Conservation (phyloP, 2,329 filamentous ascomycete species). For the Fusarium chuoi region DNA sequence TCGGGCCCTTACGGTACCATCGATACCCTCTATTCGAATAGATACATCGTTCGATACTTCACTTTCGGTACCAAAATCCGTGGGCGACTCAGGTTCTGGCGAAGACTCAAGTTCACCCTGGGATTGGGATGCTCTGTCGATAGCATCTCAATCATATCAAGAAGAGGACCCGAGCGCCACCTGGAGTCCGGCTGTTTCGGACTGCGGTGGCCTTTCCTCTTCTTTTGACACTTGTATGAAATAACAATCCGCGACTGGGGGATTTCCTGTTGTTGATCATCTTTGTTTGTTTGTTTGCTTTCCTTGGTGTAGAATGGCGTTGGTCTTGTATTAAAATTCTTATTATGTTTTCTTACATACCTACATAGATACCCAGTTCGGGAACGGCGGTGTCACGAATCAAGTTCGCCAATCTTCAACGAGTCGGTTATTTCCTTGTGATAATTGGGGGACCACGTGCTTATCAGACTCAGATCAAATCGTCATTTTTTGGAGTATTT, state of each 20-base stretch:
- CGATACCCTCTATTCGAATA: conserved; percentile 23
- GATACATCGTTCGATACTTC: conserved; percentile 17
- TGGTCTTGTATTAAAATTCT: not conserved
- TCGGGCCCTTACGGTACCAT: conserved; percentile 12
- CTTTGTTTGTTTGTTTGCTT: not conserved
- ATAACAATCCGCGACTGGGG: not conserved
- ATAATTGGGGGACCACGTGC: conserved; percentile 26
- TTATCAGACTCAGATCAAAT: not conserved
- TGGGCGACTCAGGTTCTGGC: conserved; percentile 26
- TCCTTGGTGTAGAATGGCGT: not conserved
- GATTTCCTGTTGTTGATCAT: not conserved
- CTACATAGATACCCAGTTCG: conserved; percentile 5
- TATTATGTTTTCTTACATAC: not conserved
- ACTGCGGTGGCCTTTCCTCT: conserved; percentile 10
- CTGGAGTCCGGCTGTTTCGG: conserved; percentile 27
- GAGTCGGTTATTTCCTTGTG: conserved; percentile 29
- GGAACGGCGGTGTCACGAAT: conserved; percentile 8
- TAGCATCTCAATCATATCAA: conserved; percentile 25
- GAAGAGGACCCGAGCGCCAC: conserved; percentile 14
- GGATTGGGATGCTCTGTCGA: conserved; percentile 28
- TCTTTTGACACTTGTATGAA: conserved; percentile 25
- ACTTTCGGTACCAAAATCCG: not conserved
- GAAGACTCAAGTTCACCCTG: conserved; percentile 29
- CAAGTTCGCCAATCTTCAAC: not conserved
- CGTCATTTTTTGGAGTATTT: conserved; percentile 25